These are phyloP conservation scores for Sugiyamaella paludigena DNA, from an alignment of 1,139 yeast species.

Conservation along the genomic window DNA sequence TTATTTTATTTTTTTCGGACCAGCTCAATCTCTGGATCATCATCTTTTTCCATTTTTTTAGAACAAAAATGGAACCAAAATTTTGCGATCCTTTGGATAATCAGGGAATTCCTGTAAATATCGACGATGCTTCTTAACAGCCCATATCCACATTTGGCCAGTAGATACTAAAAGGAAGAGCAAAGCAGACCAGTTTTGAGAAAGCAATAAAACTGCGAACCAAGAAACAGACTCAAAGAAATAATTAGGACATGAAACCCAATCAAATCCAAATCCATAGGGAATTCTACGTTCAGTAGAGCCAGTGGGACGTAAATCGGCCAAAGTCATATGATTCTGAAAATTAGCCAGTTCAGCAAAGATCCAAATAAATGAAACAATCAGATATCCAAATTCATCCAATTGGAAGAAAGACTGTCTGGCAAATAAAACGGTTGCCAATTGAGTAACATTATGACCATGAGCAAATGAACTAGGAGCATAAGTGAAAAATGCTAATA, in stretches of 20 bases:
- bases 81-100: slow-evolving; percentile 69
- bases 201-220: slow-evolving; percentile 64
- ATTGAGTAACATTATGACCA: slow-evolving; percentile 18
- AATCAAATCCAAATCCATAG: slow-evolving; percentile 48
- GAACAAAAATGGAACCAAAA: slow-evolving; percentile 57
- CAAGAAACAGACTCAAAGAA: slow-evolving; percentile 80
- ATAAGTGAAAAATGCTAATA: slow-evolving; percentile 66
- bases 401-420: slow-evolving; percentile 28
- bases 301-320: slow-evolving; percentile 49
- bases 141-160: slow-evolving; percentile 80
- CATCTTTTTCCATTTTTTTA: slow-evolving; percentile 24
- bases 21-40: background rate
- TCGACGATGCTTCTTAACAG: slow-evolving; percentile 65
- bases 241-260: slow-evolving; percentile 72
- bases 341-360: slow-evolving; percentile 71
- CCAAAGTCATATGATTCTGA: slow-evolving; percentile 61
- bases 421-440: slow-evolving; percentile 31
- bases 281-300: slow-evolving; percentile 53
- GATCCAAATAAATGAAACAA: slow-evolving; percentile 47
- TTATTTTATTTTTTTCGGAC: background rate
- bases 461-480: slow-evolving; percentile 47
- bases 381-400: slow-evolving; percentile 22
- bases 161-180: slow-evolving; percentile 69
- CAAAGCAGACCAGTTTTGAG: slow-evolving; percentile 75
- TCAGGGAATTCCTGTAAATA: slow-evolving; percentile 71